Evolutionary conservation across 306 rosid genomes (phyloP).

Genomic region (cucumber (Cucumis sativus)): DNA sequence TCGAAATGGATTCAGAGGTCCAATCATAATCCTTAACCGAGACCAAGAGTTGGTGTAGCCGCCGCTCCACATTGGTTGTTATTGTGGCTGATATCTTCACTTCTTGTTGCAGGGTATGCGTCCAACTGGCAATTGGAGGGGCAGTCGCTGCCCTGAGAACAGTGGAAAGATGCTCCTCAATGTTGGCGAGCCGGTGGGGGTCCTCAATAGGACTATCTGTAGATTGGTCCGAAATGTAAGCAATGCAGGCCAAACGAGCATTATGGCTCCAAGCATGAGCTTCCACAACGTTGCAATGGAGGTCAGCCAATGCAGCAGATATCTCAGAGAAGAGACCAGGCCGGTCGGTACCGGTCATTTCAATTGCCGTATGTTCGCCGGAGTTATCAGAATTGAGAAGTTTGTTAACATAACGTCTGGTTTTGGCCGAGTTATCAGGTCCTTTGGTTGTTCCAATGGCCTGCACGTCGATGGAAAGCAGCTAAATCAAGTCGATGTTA

Average conservation of each 20-base stretch:
- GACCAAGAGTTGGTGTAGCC: slow-evolving; percentile 65
- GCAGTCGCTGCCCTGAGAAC: slow-evolving; percentile 31
- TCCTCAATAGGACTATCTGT: slow-evolving; percentile 35
- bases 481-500: neutral
- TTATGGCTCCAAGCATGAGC: slow-evolving; percentile 77
- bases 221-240: slow-evolving; percentile 50
- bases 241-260: slow-evolving; percentile 45
- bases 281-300: slow-evolving; percentile 49
- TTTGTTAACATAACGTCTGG: slow-evolving; percentile 15
- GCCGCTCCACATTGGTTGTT: slow-evolving; percentile 42
- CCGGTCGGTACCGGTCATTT: slow-evolving; percentile 40
- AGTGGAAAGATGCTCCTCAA: slow-evolving; percentile 40
- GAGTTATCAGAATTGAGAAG: slow-evolving; percentile 5
- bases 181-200: slow-evolving; percentile 32
- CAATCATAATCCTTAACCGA: slow-evolving; percentile 35
- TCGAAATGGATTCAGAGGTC: slow-evolving; percentile 2
- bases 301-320: slow-evolving; percentile 42
- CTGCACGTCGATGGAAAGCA: slow-evolving; percentile 6
- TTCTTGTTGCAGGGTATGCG: slow-evolving; percentile 19
- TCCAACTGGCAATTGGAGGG: slow-evolving; percentile 1
- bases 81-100: slow-evolving; percentile 21
- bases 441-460: slow-evolving; percentile 36
- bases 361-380: slow-evolving; percentile 35
- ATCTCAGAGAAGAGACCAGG: slow-evolving; percentile 63
- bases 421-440: slow-evolving; percentile 15